phyloP scores from a whole-genome alignment of 257 asterid species.

The Paulownia fortunei region DNA sequence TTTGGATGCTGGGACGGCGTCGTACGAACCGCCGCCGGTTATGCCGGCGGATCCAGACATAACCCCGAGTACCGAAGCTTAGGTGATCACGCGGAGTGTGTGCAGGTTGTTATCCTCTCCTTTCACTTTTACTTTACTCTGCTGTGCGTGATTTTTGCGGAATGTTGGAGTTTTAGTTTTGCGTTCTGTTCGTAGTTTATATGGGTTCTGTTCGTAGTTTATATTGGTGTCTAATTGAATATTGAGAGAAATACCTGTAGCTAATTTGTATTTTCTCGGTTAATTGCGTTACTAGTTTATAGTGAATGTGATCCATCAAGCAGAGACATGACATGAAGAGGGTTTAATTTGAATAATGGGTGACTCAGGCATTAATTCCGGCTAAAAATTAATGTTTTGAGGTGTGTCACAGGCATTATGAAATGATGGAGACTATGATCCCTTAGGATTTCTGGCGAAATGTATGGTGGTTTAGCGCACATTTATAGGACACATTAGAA shows the following conservation, averaged over 20 bases:
- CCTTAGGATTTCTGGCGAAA: background rate
- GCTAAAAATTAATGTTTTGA: constrained; percentile 1
- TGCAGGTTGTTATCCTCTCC: constrained; percentile 58
- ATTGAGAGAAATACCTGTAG: background rate
- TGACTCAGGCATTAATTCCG: constrained; percentile 8
- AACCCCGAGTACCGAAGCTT: constrained; percentile 88
- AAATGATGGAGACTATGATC: background rate
- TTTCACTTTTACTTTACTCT: background rate
- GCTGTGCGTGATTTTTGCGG: constrained; percentile 1
- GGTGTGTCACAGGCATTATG: background rate
- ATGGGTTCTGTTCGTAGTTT: no score
- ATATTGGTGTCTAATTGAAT: constrained; percentile 16
- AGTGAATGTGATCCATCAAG: background rate
- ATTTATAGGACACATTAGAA: background rate
- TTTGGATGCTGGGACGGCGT: constrained; percentile 92
- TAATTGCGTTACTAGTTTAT: background rate
- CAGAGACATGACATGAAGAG: background rate
- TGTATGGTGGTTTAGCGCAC: background rate
- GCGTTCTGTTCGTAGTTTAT: background rate
- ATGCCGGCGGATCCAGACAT: constrained; percentile 78
- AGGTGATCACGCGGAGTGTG: constrained; percentile 91
- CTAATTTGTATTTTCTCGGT: background rate
- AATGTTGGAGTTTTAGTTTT: background rate
- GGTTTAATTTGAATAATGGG: constrained; percentile 2
- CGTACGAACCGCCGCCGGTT: constrained; percentile 76